Evolutionary conservation across 352 stramenopile genomes (phyloP).

Genomic region (Globisporangium camurandrum): DNA sequence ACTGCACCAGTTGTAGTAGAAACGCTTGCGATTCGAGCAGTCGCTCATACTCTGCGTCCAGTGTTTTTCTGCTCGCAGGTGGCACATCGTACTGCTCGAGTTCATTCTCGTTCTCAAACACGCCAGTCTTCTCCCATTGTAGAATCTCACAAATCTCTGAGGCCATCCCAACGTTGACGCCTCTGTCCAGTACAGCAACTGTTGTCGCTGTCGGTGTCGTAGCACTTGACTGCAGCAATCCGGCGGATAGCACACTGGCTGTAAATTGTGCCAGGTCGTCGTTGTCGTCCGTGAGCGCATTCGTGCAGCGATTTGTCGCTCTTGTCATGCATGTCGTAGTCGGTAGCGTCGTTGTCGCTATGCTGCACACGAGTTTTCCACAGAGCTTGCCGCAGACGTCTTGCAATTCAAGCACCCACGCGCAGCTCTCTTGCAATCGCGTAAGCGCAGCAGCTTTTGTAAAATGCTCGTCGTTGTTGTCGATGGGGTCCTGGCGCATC

Average conservation of each 20-base stretch:
- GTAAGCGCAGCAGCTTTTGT: not conserved
- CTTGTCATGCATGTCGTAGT: not conserved
- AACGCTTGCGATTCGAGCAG: not conserved
- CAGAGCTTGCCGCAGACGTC: conserved; percentile 35
- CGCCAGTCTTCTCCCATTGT: conserved; percentile 31
- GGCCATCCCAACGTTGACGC: not conserved
- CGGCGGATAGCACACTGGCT: no score
- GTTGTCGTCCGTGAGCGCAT: no score
- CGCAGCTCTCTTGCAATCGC: not conserved
- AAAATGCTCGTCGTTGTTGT: not conserved
- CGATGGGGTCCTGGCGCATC: conserved; percentile 12
- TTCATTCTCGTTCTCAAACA: conserved; percentile 55
- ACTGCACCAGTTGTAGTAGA: not conserved
- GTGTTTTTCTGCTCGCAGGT: not conserved
- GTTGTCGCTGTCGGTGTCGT: no score
- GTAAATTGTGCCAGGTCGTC: no score
- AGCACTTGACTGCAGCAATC: no score
- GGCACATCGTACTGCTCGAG: conserved; percentile 4
- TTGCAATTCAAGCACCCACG: conserved; percentile 46
- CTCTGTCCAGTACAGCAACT: not conserved
- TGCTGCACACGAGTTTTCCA: conserved; percentile 25
- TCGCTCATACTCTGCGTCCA: not conserved
- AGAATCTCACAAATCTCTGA: conserved; percentile 18
- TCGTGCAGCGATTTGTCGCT: not conserved
- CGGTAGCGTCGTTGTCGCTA: not conserved